phyloP scores from a whole-genome alignment of 805 yeast genomes.

The Hanseniaspora nectarophila region DNA sequence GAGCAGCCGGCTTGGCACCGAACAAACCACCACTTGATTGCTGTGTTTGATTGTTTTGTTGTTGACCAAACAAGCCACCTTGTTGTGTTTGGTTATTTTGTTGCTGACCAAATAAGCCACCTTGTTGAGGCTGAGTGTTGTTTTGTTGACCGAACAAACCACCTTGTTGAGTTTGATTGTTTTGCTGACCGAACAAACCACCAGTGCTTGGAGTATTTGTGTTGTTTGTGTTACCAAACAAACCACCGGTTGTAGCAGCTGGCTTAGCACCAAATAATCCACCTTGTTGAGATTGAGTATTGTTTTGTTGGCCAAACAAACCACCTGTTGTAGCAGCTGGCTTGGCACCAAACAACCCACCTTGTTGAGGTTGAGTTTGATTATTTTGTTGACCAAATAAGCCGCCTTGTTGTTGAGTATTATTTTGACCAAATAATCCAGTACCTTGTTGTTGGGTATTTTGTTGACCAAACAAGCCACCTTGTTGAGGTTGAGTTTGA shows the following conservation, averaged over 20 bases:
- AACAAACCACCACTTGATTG: constrained; percentile 21
- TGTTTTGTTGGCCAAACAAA: constrained; percentile 19
- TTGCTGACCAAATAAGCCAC: constrained; percentile 32
- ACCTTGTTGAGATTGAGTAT: constrained; percentile 23
- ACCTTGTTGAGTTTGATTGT: constrained; percentile 21
- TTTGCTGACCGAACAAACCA: constrained; percentile 35
- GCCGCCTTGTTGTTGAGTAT: constrained; percentile 27
- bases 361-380: neutral
- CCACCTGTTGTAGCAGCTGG: constrained; percentile 14
- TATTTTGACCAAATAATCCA: constrained; percentile 18
- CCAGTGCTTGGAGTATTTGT: constrained; percentile 21
- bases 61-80: constrained; percentile 37
- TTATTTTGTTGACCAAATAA: constrained; percentile 33
- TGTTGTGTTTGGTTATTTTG: constrained; percentile 25
- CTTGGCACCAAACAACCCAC: constrained; percentile 22
- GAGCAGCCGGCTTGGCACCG: too few relatives aligned
- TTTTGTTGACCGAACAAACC: constrained; percentile 22
- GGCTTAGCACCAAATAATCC: constrained; percentile 24
- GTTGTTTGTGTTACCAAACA: constrained; percentile 25
- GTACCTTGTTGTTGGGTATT: constrained; percentile 9
- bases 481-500: neutral
- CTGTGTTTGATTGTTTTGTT: constrained; percentile 20
- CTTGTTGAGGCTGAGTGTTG: constrained; percentile 21
- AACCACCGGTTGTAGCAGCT: constrained; percentile 27
- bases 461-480: constrained; percentile 23